Evolutionary conservation across 2,329 filamentous ascomycete genomes (phyloP).

Genomic region (Aspergillus pseudotamarii): DNA sequence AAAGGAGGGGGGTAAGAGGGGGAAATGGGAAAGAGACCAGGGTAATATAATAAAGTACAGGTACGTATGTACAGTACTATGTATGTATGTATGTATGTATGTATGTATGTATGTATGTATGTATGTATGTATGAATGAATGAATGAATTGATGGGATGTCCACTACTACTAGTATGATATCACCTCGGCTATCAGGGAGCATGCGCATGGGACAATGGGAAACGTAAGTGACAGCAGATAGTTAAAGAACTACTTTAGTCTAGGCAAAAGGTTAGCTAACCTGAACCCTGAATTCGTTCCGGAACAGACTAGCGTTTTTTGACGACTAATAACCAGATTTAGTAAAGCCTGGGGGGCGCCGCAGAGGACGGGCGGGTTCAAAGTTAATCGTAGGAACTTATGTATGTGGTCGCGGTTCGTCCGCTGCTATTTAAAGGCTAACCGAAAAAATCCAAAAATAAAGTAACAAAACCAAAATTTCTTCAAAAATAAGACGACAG

Average conservation of each 20-base stretch:
- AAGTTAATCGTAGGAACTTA: constrained; percentile 6
- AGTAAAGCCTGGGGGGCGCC: background rate
- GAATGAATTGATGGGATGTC: background rate
- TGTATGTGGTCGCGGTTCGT: constrained; percentile 2
- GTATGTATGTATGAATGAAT: no score
- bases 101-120: no score
- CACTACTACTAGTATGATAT: background rate
- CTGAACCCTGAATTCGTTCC: background rate
- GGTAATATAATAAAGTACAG: background rate
- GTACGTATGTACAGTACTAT: background rate
- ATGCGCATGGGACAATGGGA: constrained; percentile 4
- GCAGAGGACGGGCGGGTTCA: background rate
- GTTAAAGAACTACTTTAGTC: background rate
- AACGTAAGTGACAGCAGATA: constrained; percentile 4
- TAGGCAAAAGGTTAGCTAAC: constrained; percentile 1
- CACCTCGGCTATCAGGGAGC: constrained; percentile 11
- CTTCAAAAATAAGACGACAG: background rate
- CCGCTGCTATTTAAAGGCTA: constrained; percentile 4
- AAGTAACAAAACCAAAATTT: background rate
- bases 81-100: no score
- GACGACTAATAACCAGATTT: background rate
- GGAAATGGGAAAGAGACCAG: background rate
- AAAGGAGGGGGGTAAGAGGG: background rate
- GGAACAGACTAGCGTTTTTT: background rate
- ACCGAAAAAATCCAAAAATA: background rate